Evolutionary conservation across 768 basidiomycete species (phyloP), one percentile per base, ranked within the genome.

Genomic region (Lactifluus pinguis): DNA sequence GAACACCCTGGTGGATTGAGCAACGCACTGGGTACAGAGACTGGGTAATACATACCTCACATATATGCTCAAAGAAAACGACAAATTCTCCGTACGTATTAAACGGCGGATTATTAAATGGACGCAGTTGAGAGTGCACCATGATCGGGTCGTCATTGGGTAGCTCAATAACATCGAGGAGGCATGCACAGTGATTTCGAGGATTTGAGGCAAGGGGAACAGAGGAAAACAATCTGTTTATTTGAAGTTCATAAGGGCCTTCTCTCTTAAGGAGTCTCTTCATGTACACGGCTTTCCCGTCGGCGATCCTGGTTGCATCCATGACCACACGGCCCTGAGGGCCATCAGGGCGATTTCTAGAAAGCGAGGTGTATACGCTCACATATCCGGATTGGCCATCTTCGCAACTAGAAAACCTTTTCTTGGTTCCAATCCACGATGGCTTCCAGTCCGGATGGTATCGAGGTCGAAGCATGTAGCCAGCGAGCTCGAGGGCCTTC

Each of bases 61-160:
- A 68, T 0, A 75, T 41, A 53, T 77, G 75, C 0, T 57, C 49
- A 34, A 74, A 62, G 47, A 70, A 75, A 2, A 69, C 69, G 1
- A 77, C 52, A 1, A 67, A 70, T 62, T 77, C 76, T 1, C 76
- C 74, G 2, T 73, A 54, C 0, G 73, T 76, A 25, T 69, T 57
- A 53, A 77, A 71, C 0, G 36, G 64, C 0, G 75, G 75, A 1
- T 71, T 59, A 38, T 71, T 38, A 56, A 53, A 71, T 6, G 17
- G 25, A 0, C 70, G 66, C 13, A 76, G 56, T 1, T 70, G 60
- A 1, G 76, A 70, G 67, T 75, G 70, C 9, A 76, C 74, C 4
- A 78, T 54, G 8, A 71, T 41, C 0, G 64, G 50, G 9, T 66
- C 60, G 0, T 59, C 36, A 9, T 68, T 45, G 1, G 68, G 68